Evolutionary conservation across 768 basidiomycete species (phyloP).

Genomic region (Termitomyces sp.): DNA sequence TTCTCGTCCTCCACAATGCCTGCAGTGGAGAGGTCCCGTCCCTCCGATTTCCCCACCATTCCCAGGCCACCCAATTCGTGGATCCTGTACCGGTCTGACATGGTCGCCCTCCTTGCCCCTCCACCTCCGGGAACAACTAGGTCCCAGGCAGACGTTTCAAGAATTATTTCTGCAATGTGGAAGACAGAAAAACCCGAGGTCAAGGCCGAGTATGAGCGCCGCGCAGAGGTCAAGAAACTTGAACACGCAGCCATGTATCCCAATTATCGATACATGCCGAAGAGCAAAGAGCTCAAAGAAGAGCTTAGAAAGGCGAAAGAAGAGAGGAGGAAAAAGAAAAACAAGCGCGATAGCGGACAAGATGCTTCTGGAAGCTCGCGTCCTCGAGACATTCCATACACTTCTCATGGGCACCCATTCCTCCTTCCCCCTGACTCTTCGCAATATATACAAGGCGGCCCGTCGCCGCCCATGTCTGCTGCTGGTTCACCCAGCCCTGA

Average conservation of each 20-base stretch:
- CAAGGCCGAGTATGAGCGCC: constrained; percentile 44
- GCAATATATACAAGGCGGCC: constrained; percentile 32
- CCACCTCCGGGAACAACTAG: constrained; percentile 25
- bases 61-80: constrained; percentile 79
- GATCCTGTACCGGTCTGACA: constrained; percentile 74
- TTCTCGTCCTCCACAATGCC: constrained; percentile 6
- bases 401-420: constrained; percentile 13
- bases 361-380: neutral
- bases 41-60: constrained; percentile 22
- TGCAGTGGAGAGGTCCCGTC: constrained; percentile 2
- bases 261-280: constrained; percentile 51
- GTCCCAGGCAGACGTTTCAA: constrained; percentile 63
- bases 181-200: constrained; percentile 42
- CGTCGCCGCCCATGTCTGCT: constrained; percentile 50
- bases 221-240: constrained; percentile 47
- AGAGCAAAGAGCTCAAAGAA: constrained; percentile 42
- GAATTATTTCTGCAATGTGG: constrained; percentile 62
- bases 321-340: constrained; percentile 14
- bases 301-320: constrained; percentile 37
- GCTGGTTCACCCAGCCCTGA: constrained; percentile 38
- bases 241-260: constrained; percentile 49
- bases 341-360: neutral
- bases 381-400: constrained; percentile 6
- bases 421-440: constrained; percentile 19
- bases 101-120: constrained; percentile 37